phyloP scores from a whole-genome alignment of 208 protist species.

The Naegleria fowleri region DNA sequence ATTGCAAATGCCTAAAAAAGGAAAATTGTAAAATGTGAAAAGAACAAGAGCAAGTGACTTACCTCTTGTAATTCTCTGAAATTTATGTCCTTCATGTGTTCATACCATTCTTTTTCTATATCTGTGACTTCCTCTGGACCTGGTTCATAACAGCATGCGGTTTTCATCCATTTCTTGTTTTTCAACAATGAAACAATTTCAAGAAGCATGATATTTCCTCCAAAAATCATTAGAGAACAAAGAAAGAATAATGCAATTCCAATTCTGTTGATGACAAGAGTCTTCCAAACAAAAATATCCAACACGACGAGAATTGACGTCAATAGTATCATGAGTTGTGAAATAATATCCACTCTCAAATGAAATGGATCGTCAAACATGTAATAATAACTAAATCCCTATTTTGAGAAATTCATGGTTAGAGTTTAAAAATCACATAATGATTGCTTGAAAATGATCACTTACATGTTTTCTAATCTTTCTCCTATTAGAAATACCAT shows the following conservation, averaged over 20 bases:
- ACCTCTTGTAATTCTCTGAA: neutral
- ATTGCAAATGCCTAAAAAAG: neutral
- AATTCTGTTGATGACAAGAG: neutral
- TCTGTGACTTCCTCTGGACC: neutral
- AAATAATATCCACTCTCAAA: neutral
- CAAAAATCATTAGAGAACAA: neutral
- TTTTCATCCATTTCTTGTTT: neutral
- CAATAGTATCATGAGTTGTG: neutral
- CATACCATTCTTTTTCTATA: neutral
- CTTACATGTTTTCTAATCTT: neutral
- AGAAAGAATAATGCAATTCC: neutral
- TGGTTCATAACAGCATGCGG: neutral
- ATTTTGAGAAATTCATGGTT: neutral
- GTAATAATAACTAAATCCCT: neutral
- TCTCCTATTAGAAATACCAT: neutral
- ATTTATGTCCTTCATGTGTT: neutral
- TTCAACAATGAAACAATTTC: neutral
- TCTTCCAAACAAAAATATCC: neutral
- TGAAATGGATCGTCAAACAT: neutral
- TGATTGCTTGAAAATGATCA: no score
- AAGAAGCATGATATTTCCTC: neutral
- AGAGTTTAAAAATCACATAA: no score
- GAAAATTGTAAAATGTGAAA: neutral
- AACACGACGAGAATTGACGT: neutral
- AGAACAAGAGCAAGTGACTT: no score